These are phyloP conservation scores for Begonia fuchsioides DNA, from an alignment of 306 rosid species.

Conservation along the genomic window DNA sequence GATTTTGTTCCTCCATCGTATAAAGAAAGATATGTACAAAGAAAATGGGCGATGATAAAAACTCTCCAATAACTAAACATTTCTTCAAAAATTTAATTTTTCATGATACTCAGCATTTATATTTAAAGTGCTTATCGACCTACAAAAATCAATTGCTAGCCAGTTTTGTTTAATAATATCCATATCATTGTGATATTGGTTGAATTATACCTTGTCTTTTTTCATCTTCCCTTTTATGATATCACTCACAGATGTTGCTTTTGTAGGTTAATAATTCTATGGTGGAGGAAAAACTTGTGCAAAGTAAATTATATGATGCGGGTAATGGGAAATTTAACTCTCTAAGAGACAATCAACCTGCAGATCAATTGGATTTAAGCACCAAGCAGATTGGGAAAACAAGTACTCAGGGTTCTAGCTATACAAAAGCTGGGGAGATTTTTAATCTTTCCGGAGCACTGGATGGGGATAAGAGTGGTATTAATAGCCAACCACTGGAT, in stretches of 20 bases:
- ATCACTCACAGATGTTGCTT: conserved; percentile 12
- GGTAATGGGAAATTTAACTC: conserved; percentile 26
- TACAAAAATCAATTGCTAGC: too few relatives aligned
- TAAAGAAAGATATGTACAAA: too few relatives aligned
- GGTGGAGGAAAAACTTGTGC: conserved; percentile 20
- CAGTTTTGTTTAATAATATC: too few relatives aligned
- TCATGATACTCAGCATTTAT: too few relatives aligned
- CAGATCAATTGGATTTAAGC: conserved; percentile 24
- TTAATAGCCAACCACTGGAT: conserved; percentile 23
- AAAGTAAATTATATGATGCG: conserved; percentile 23
- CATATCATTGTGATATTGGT: too few relatives aligned
- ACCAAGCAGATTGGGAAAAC: conserved; percentile 31
- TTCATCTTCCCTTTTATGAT: too few relatives aligned
- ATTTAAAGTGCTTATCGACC: too few relatives aligned
- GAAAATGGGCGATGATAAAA: too few relatives aligned
- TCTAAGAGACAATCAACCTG: conserved; percentile 25
- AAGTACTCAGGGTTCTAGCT: conserved; percentile 25
- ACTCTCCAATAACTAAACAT: too few relatives aligned
- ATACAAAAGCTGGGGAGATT: conserved; percentile 27
- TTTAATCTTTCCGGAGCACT: conserved; percentile 21
- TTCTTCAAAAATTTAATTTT: too few relatives aligned
- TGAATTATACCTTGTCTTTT: too few relatives aligned
- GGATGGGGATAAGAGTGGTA: conserved; percentile 34
- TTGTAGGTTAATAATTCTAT: conserved; percentile 44
- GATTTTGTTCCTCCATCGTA: too few relatives aligned